Conservation (phyloP, 257 asterid species). For the Solanum pimpinellifolium region DNA sequence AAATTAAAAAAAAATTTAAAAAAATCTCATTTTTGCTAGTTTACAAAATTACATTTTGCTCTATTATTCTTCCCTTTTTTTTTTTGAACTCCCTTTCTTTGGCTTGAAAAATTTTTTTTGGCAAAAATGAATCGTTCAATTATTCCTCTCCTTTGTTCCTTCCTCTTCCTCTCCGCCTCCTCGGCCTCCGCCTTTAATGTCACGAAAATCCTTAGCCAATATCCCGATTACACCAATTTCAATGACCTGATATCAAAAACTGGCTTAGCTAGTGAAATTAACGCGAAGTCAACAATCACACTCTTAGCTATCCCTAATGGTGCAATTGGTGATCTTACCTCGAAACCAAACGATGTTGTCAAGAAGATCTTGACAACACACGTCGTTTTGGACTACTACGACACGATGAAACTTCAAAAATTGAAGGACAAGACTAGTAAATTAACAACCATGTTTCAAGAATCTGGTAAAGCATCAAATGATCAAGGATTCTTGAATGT, state of each 20-base stretch:
- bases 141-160: constrained; percentile 2
- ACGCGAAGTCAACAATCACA: constrained; percentile 37
- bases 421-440: constrained; percentile 17
- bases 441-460: constrained; percentile 51
- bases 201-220: constrained; percentile 31
- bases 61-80: background rate
- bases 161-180: constrained; percentile 24
- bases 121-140: background rate
- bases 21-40: background rate
- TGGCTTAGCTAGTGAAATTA: constrained; percentile 28
- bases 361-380: constrained; percentile 48
- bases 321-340: constrained; percentile 16
- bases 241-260: constrained; percentile 30
- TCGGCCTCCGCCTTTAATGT: constrained; percentile 42
- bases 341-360: constrained; percentile 19
- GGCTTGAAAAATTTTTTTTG: background rate
- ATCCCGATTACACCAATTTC: constrained; percentile 43
- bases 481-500: constrained; percentile 51
- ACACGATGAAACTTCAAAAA: constrained; percentile 34
- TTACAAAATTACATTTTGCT: background rate
- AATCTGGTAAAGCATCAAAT: constrained; percentile 14
- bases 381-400: constrained; percentile 64
- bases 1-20: background rate
- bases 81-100: background rate
- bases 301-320: constrained; percentile 47